Base-by-base conservation (phyloP, 129 eudicot species). In the Artemisia annua region DNA sequence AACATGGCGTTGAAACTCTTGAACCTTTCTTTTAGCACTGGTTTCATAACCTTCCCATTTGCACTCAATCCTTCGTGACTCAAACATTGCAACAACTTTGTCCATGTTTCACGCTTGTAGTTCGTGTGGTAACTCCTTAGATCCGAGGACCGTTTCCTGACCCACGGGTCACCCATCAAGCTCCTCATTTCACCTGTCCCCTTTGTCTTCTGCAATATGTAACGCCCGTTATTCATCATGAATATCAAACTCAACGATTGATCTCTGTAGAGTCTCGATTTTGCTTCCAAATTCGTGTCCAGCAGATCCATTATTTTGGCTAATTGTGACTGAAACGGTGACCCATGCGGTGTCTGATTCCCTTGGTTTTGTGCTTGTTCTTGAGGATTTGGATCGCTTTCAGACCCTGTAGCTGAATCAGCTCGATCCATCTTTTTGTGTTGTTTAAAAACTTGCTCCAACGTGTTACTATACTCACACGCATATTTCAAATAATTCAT, bases 201-300 rank as follows among this genome's bases (percentile, higher is more conserved):
- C 60, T 82, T 88, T 28, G 90, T 83, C 72, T 86, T 91, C 78
- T 91, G 87, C 70, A 91, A 44, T 3, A 88, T 88, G 84, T 88
- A 91, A 8, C 96, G 62, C 0, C 96, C 97, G 57, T 91, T 91
- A 81, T 91, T 91, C 97, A 91, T 91, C 87, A 91, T 11, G 80
- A 91, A 91, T 0, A 91, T 86, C 44, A 78, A 79, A 54, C 87
- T 86, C 60, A 88, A 49, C 0, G 92, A 56, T 9, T 69, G 20
- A 70, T 88, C 96, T 49, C 79, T 91, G 79, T 91, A 91, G 1
- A 81, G 76, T 65, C 78, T 86, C 0, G 97, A 82, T 67, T 91
- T 91, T 0, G 74, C 65, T 24, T 88, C 97, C 2, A 91, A 68
- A 67, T 91, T 85, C 1, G 65, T 16, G 20, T 88, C 87, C 70